Evolutionary conservation across 176 grass and related monocot genomes (phyloP).

Genomic region (Neostapfia colusana): DNA sequence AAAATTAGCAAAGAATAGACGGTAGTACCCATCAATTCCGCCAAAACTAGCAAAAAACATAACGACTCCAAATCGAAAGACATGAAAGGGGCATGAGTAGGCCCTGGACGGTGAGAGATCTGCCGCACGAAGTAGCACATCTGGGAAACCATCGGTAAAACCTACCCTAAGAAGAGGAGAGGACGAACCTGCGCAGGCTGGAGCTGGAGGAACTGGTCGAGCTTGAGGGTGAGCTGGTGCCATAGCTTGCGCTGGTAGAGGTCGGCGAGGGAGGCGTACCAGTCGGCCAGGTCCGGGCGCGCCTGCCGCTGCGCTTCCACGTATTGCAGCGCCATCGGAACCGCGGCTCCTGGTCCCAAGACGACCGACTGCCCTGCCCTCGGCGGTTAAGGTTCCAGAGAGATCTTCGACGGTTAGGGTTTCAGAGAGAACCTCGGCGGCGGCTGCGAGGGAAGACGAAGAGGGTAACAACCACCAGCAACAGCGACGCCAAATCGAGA

Average conservation of each 20-base stretch:
- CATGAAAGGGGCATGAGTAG: neutral
- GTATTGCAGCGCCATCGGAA: slow-evolving; percentile 70
- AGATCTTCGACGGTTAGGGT: no score
- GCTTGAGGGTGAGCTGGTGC: slow-evolving; percentile 95
- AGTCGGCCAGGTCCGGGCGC: slow-evolving; percentile 80
- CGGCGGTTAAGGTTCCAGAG: no score
- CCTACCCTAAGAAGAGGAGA: slow-evolving; percentile 6
- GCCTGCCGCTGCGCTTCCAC: slow-evolving; percentile 67
- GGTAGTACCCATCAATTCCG: neutral
- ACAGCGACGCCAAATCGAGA: no score
- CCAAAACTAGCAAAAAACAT: neutral
- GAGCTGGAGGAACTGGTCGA: slow-evolving; percentile 85
- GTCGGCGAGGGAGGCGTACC: slow-evolving; percentile 66
- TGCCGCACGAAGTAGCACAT: neutral
- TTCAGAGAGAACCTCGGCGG: no score
- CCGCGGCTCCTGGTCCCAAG: no score
- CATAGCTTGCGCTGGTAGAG: slow-evolving; percentile 82
- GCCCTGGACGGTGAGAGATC: slow-evolving; percentile 16
- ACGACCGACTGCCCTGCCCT: no score
- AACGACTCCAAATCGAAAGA: neutral
- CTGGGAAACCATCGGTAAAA: slow-evolving; percentile 1
- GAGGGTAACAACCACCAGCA: no score
- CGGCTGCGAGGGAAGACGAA: no score
- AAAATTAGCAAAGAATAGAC: neutral
- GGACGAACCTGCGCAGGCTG: slow-evolving; percentile 61